Conservation (phyloP, 345 rosid species). For the Hypericum perforatum region DNA sequence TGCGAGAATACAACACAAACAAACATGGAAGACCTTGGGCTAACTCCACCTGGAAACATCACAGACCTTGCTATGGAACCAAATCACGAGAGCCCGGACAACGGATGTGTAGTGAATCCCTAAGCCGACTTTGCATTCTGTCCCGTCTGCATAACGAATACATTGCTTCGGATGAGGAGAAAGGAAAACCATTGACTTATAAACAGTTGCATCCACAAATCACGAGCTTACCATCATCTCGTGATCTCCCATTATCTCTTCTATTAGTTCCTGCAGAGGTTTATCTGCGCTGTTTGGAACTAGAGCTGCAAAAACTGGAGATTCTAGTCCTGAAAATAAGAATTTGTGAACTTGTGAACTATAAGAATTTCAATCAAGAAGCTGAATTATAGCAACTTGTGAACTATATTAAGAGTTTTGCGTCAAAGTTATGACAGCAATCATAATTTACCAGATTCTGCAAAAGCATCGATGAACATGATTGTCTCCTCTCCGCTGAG, state of each 20-base stretch:
- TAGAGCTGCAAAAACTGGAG: conserved; percentile 75
- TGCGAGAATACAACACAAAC: too few species aligned
- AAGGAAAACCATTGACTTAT: too few species aligned
- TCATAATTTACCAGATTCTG: conserved; percentile 67
- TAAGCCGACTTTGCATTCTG: conserved; percentile 12
- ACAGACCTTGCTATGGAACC: too few species aligned
- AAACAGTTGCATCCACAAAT: not conserved
- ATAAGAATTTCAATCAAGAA: not conserved
- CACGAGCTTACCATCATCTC: conserved; percentile 61
- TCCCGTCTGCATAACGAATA: conserved; percentile 36
- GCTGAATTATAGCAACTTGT: not conserved
- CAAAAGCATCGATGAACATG: conserved; percentile 88
- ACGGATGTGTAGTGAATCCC: too few species aligned
- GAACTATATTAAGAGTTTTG: not conserved
- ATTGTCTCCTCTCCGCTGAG: conserved; percentile 88
- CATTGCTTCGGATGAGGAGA: not conserved
- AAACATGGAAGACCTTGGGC: too few species aligned
- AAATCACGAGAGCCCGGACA: too few species aligned
- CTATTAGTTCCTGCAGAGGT: conserved; percentile 51
- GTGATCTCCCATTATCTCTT: conserved; percentile 87
- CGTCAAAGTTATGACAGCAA: not conserved
- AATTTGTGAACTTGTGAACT: too few species aligned
- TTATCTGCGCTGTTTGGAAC: conserved; percentile 78
- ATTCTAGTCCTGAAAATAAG: conserved; percentile 53
- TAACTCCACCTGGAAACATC: too few species aligned